A percentile compares a stretch with the other conserved stretches of the same genome.
These are phyloP conservation scores for Craspedostauros australis DNA, from an alignment of 108 stramenopile genomes.

Conservation along the genomic window DNA sequence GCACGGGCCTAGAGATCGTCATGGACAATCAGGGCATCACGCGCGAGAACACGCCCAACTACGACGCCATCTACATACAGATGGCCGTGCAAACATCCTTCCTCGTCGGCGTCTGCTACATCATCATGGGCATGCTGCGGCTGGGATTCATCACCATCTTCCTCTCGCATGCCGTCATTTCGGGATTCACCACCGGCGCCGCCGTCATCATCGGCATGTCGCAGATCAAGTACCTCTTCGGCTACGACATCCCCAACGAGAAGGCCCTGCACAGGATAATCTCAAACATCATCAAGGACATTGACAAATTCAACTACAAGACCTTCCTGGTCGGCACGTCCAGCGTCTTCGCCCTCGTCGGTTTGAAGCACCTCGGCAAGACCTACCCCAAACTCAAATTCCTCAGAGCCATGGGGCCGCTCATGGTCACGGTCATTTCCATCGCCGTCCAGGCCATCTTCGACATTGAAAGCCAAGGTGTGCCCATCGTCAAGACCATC, in stretches of 20 bases:
- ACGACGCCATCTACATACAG: constrained; percentile 22
- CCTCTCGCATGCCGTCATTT: constrained; percentile 76
- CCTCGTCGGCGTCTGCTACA: constrained; percentile 45
- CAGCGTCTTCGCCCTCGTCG: constrained; percentile 21
- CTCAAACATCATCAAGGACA: constrained; percentile 26
- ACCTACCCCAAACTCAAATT: constrained; percentile 33
- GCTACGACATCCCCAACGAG: constrained; percentile 37
- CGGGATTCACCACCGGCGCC: constrained; percentile 82
- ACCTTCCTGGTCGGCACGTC: constrained; percentile 50
- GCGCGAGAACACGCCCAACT: constrained; percentile 15
- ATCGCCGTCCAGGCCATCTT: constrained; percentile 25
- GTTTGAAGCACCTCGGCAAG: constrained; percentile 23
- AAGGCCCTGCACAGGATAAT: constrained; percentile 34
- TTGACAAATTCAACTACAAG: constrained; percentile 48
- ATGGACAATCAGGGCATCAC: constrained; percentile 18
- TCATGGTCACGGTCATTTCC: constrained; percentile 39
- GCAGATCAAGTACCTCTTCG: constrained; percentile 81
- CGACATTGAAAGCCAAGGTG: constrained; percentile 36
- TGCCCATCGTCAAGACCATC: constrained; percentile 58
- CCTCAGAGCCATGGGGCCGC: constrained; percentile 33
- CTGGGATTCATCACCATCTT: constrained; percentile 73
- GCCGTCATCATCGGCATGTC: constrained; percentile 81
- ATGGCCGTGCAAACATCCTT: constrained; percentile 47
- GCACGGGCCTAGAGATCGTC: constrained; percentile 24
- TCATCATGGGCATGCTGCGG: constrained; percentile 42